Conservation (phyloP, 805 yeast genomes). For the Isabelozyma rhagii region DNA sequence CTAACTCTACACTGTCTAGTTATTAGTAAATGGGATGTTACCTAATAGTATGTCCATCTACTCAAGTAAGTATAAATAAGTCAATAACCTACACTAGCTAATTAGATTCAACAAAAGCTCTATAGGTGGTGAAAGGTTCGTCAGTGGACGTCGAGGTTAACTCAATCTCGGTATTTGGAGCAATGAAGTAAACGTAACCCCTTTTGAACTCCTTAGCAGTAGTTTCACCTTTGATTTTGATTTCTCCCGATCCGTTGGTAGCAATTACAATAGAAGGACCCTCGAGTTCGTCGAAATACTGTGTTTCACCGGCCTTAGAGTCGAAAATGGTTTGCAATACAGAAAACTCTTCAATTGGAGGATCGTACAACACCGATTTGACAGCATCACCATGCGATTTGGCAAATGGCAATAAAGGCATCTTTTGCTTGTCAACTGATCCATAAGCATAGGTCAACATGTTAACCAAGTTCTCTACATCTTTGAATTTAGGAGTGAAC, state of each 20-base stretch:
- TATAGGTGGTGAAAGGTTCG: conserved; percentile 67
- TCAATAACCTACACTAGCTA: not conserved
- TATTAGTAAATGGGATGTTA: too few relatives aligned
- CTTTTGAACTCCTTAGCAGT: conserved; percentile 42
- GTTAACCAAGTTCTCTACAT: conserved; percentile 81
- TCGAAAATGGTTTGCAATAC: conserved; percentile 80
- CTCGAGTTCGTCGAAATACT: conserved; percentile 56
- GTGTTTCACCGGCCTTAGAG: conserved; percentile 42
- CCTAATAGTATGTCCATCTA: too few relatives aligned
- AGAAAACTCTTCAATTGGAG: conserved; percentile 95
- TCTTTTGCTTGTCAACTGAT: conserved; percentile 89
- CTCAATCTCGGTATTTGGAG: conserved; percentile 68
- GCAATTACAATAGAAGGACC: conserved; percentile 90
- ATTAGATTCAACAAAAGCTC: conserved; percentile 81
- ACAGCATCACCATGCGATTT: conserved; percentile 64
- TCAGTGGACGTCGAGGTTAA: conserved; percentile 49
- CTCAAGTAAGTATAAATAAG: too few relatives aligned
- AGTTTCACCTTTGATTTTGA: conserved; percentile 40
- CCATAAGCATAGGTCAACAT: conserved; percentile 90
- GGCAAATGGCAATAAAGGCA: conserved; percentile 60
- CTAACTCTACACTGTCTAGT: too few relatives aligned
- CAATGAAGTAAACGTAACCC: conserved; percentile 83
- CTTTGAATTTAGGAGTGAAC: conserved; percentile 98
- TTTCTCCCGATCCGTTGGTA: conserved; percentile 74
- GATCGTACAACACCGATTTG: conserved; percentile 70